Conservation (phyloP, 176 grass and related monocot species). For the Triticum timopheevii region DNA sequence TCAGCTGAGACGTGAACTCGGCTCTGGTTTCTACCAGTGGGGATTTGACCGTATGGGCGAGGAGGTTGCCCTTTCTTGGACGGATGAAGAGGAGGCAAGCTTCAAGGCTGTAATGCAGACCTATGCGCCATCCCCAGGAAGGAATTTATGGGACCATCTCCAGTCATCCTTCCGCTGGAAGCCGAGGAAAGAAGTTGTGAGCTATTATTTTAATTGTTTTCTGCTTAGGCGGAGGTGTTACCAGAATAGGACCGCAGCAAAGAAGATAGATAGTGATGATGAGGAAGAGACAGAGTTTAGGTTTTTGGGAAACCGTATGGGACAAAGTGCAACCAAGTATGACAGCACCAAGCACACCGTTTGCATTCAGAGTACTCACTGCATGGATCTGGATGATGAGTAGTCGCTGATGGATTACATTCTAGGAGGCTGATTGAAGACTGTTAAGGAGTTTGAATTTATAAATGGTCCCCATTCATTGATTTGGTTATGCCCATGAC, state of each 20-base stretch:
- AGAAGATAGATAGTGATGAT: slow-evolving; percentile 80
- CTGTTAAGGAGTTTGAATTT: too few species aligned
- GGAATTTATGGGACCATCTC: slow-evolving; percentile 60
- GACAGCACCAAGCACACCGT: slow-evolving; percentile 11
- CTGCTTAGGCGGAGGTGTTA: slow-evolving; percentile 68
- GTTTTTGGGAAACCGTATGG: slow-evolving; percentile 52
- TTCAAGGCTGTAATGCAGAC: slow-evolving; percentile 52
- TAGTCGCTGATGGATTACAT: too few species aligned
- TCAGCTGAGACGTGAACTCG: slow-evolving; percentile 55
- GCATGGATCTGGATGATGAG: too few species aligned
- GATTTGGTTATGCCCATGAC: too few species aligned
- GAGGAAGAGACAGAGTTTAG: slow-evolving; percentile 64
- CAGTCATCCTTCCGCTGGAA: slow-evolving; percentile 44
- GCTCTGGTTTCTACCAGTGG: slow-evolving; percentile 61
- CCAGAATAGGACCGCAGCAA: slow-evolving; percentile 67
- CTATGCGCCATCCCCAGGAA: slow-evolving; percentile 39
- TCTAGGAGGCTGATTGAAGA: too few species aligned
- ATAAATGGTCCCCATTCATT: too few species aligned
- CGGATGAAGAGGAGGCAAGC: slow-evolving; percentile 57
- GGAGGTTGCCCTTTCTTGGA: slow-evolving; percentile 87
- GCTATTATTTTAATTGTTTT: slow-evolving; percentile 93
- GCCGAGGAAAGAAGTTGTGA: slow-evolving; percentile 57
- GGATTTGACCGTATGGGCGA: slow-evolving; percentile 83
- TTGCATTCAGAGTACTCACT: too few species aligned
- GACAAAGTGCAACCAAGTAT: slow-evolving; percentile 54